A percentile compares a stretch with the other conserved stretches of the same genome.
Evolutionary conservation across 23 red algal genomes (phyloP).

Genomic region (Gracilaria vermiculophylla): DNA sequence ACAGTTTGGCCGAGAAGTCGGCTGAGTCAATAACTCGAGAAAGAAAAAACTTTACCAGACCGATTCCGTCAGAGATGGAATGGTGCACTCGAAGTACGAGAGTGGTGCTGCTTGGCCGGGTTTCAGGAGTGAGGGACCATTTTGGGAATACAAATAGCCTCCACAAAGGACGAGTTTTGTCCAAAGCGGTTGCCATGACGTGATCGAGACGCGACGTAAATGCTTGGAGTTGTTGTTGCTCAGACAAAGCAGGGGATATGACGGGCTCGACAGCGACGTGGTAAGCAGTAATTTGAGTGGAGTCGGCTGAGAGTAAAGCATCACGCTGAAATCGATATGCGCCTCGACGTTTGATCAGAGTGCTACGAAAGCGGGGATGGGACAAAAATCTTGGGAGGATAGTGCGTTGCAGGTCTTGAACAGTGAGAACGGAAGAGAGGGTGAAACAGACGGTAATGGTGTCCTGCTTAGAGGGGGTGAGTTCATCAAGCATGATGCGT

Average conservation of each 20-base stretch:
- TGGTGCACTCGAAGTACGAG: slow-evolving; percentile 46
- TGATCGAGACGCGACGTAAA: slow-evolving; percentile 15
- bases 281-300: neutral
- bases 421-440: neutral
- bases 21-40: neutral
- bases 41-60: slow-evolving; percentile 57
- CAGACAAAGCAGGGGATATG: neutral
- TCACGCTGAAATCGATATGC: neutral
- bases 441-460: slow-evolving; percentile 41
- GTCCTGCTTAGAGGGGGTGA: neutral
- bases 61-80: slow-evolving; percentile 32
- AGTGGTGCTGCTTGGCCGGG: neutral
- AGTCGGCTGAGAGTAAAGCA: neutral
- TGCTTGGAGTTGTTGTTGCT: neutral
- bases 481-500: slow-evolving; percentile 36
- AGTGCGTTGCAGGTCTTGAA: neutral
- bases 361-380: slow-evolving; percentile 35
- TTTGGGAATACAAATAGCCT: slow-evolving; percentile 4
- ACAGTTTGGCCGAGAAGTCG: neutral
- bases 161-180: slow-evolving; percentile 24
- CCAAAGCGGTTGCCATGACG: slow-evolving; percentile 19
- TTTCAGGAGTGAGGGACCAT: neutral
- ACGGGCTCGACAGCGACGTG: neutral
- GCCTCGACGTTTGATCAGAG: neutral
- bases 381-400: slow-evolving; percentile 34